A percentile compares a stretch with the other conserved stretches of the same genome.
These are phyloP conservation scores for Papiliotrema nemorosa DNA, from an alignment of 1,284 basidiomycete genomes.

Conservation along the genomic window DNA sequence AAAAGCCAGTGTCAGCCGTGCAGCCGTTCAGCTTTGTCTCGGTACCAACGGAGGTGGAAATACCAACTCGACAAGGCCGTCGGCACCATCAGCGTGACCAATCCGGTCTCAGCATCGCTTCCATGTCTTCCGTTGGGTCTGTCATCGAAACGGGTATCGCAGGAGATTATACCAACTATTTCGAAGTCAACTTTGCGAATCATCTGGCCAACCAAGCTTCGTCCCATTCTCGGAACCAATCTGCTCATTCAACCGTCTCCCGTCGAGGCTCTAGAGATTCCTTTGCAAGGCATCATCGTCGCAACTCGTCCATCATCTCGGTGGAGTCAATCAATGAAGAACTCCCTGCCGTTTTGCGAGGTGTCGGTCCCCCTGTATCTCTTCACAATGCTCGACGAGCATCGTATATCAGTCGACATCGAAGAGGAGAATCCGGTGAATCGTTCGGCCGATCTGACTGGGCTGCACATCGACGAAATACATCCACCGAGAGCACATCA, in stretches of 20 bases:
- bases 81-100: slow-evolving; percentile 49
- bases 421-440: slow-evolving; percentile 55
- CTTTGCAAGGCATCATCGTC: slow-evolving; percentile 19
- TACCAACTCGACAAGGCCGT: not conserved
- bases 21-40: slow-evolving; percentile 4
- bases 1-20: not conserved
- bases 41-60: not conserved
- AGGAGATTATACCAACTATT: slow-evolving; percentile 70
- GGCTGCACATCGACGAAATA: slow-evolving; percentile 61
- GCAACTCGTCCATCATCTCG: slow-evolving; percentile 55
- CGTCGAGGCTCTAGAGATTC: not conserved
- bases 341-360: slow-evolving; percentile 9
- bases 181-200: slow-evolving; percentile 53
- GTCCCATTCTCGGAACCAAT: not conserved
- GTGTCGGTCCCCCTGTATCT: slow-evolving; percentile 59
- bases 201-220: slow-evolving; percentile 9
- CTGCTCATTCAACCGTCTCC: not conserved
- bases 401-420: slow-evolving; percentile 42
- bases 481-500: slow-evolving; percentile 59
- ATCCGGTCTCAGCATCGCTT: slow-evolving; percentile 71
- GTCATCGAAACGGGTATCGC: slow-evolving; percentile 61
- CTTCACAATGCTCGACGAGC: slow-evolving; percentile 58
- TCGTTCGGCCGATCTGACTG: slow-evolving; percentile 61
- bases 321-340: slow-evolving; percentile 50
- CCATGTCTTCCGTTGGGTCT: slow-evolving; percentile 72